Percentiles rank a stretch among this genome's conserved stretches.
phyloP scores from a whole-genome alignment of 768 basidiomycete genomes.

The Clitopilus hobsonii region DNA sequence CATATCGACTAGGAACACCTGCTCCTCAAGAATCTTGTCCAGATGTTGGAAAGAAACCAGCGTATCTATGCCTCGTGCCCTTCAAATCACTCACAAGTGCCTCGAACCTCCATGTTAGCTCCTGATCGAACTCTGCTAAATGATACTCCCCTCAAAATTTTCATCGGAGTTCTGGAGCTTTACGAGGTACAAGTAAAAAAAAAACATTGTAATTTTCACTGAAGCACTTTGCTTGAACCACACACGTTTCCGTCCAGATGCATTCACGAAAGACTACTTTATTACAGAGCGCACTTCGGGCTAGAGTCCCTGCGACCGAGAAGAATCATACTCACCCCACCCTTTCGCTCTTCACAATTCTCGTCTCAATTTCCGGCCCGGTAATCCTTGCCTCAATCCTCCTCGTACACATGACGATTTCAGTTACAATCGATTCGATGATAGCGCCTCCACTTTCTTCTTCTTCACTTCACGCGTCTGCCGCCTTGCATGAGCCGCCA shows the following conservation, averaged over 20 bases:
- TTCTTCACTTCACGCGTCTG: constrained; percentile 9
- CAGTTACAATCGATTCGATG: constrained; percentile 2
- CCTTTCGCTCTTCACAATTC: background rate
- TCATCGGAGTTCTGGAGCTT: background rate
- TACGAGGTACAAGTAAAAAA: background rate
- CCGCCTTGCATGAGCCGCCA: background rate
- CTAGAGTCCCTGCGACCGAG: no score
- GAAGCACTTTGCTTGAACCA: background rate
- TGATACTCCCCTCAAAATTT: background rate
- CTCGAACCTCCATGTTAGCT: background rate
- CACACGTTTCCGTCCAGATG: background rate
- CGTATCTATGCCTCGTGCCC: background rate
- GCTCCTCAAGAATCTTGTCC: background rate
- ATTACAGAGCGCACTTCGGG: no score
- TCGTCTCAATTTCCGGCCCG: background rate
- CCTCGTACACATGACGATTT: constrained; percentile 1
- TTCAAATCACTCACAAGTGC: background rate
- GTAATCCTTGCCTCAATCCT: background rate
- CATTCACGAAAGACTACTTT: background rate
- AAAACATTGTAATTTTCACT: background rate
- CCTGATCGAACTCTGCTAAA: background rate
- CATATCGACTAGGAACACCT: background rate
- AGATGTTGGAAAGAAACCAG: background rate
- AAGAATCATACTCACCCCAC: no score
- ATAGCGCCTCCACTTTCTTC: background rate